Evolutionary conservation across 345 rosid species (phyloP).

Genomic region (Aquilaria malaccensis): DNA sequence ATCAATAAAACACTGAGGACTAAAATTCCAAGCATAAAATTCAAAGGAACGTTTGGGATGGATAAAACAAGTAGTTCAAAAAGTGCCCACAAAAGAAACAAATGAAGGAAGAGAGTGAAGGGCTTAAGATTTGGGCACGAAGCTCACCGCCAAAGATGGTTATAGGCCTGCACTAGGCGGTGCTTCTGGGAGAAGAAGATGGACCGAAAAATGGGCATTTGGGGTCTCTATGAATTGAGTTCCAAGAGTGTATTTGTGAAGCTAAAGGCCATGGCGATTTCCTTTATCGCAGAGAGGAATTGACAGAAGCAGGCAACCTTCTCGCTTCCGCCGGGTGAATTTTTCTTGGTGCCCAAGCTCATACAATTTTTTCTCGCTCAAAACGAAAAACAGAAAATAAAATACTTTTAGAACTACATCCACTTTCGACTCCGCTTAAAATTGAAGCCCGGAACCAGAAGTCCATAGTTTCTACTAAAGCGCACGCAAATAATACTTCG

Average conservation of each 20-base stretch:
- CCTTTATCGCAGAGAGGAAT: neutral
- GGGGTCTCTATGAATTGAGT: neutral
- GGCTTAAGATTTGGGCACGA: slow-evolving; percentile 4
- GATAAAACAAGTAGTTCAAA: slow-evolving; percentile 5
- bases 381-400: neutral
- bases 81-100: slow-evolving; percentile 1
- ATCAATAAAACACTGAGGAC: neutral
- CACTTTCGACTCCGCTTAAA: no score
- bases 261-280: slow-evolving; percentile 6
- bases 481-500: no score
- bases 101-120: neutral
- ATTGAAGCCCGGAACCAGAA: slow-evolving; percentile 25
- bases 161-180: slow-evolving; percentile 21
- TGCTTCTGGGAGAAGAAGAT: slow-evolving; percentile 32
- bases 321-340: neutral
- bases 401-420: no score
- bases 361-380: no score
- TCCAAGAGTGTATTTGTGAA: neutral
- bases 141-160: slow-evolving; percentile 29
- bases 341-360: slow-evolving; percentile 12
- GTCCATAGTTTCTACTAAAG: slow-evolving; percentile 37
- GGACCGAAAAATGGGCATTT: slow-evolving; percentile 38
- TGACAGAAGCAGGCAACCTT: neutral
- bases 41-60: neutral
- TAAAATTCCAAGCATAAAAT: neutral